These are phyloP conservation scores for Nadsonia starkeyi-henricii DNA, from an alignment of 1,139 yeast species.

Conservation along the genomic window DNA sequence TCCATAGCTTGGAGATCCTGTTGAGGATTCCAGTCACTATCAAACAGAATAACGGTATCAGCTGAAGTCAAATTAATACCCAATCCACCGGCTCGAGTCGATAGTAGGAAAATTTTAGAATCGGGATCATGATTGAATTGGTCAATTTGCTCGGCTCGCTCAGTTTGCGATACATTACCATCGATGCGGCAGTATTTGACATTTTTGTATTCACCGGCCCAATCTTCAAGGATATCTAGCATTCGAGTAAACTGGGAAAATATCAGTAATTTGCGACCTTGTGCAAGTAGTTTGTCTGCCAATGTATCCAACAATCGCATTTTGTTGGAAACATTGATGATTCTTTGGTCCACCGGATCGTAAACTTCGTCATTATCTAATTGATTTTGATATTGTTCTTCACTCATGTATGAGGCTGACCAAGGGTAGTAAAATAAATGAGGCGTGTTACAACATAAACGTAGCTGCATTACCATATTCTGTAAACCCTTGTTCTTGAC, in stretches of 20 bases:
- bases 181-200: constrained; percentile 52
- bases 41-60: constrained; percentile 80
- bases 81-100: constrained; percentile 90
- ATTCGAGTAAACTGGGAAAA: constrained; percentile 76
- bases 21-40: constrained; percentile 96
- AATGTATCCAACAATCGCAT: constrained; percentile 55
- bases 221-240: constrained; percentile 64
- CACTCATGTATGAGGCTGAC: constrained; percentile 9
- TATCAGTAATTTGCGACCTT: constrained; percentile 54
- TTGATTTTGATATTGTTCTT: no score
- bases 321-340: constrained; percentile 50
- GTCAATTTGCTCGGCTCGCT: constrained; percentile 50
- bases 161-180: constrained; percentile 54
- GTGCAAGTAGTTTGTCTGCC: constrained; percentile 32
- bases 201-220: constrained; percentile 36
- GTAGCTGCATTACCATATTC: constrained; percentile 65
- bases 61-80: constrained; percentile 82
- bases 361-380: constrained; percentile 2
- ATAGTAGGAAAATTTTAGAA: constrained; percentile 44
- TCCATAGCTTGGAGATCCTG: constrained; percentile 95
- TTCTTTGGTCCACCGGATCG: constrained; percentile 26
- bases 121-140: constrained; percentile 30
- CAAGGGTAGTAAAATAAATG: constrained; percentile 74
- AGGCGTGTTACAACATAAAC: constrained; percentile 78
- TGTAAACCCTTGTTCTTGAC: constrained; percentile 35